Base-by-base conservation (phyloP, 305 asterid species). In the Coffea humblotiana region DNA sequence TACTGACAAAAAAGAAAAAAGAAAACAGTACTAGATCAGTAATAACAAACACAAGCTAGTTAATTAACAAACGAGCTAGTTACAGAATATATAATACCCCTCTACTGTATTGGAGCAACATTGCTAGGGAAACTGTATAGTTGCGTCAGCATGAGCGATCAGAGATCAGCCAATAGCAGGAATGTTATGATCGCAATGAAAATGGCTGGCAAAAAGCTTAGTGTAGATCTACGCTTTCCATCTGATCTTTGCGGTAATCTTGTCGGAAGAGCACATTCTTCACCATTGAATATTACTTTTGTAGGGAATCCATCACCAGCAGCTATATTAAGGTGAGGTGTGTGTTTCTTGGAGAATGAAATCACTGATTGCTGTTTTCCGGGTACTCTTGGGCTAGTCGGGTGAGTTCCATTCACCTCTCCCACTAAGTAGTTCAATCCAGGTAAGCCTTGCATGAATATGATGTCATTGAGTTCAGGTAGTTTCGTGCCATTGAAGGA, bases 341-440 rank as follows among this genome's bases (percentile, higher is more conserved):
- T 43, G 35, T 78, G 67, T 65, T 91, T 94, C 88, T 94, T 94
- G n/a, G 83, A 54, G 84, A 94, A 94, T 1, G 97, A 93, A 11
- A 94, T 83, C 21, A 93, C 98, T 5, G 98, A 84, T 74, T 93
- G 98, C 78, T 91, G 98, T 83, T 94, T 94, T 51, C 98, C 98
- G 2, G 98, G 98, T 9, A 94, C 82, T 15, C 84, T 77, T 0
- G 97, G 95, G 15, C 93, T 98, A 5, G n/a, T 68, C 3, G 97
- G 91, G 67, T 74, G 78, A 25, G 87, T 85, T 19, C 97, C 97
- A 35, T 94, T 90, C 1, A 89, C 92, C 79, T 91, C 92, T 63
- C 91, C 97, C 32, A 92, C 88, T 40, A 92, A 40, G 72, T 87
- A 94, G 81, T 91, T 94, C 75, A 94, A 75, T 1, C 98, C 98